Conservation (phyloP, 306 rosid genomes). For the Inga oerstediana region DNA sequence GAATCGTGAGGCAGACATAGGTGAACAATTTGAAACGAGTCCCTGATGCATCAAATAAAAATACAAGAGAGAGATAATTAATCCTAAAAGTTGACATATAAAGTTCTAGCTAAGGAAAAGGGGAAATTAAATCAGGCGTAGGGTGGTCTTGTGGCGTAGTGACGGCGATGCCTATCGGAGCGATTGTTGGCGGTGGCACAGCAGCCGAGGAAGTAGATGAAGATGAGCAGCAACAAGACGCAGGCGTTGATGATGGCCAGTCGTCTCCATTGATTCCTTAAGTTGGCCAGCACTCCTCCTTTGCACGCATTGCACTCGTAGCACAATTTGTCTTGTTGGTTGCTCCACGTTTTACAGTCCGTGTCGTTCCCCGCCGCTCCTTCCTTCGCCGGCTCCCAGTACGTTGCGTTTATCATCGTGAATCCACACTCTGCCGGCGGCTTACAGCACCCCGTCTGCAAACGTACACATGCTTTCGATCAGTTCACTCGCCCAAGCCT, state of each 20-base stretch:
- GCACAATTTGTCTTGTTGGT: constrained; percentile 42
- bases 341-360: constrained; percentile 67
- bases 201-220: constrained; percentile 60
- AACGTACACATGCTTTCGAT: background rate
- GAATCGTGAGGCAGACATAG: no score
- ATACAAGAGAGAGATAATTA: background rate
- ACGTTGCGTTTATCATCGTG: constrained; percentile 54
- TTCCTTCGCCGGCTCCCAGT: constrained; percentile 53
- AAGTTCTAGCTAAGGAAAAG: no score
- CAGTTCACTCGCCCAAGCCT: no score
- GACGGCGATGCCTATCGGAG: constrained; percentile 2
- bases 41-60: background rate
- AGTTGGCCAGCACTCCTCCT: constrained; percentile 62
- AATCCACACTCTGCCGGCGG: constrained; percentile 73
- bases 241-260: constrained; percentile 56
- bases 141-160: background rate
- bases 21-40: no score
- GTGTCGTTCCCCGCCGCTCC: constrained; percentile 38
- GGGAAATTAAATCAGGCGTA: background rate
- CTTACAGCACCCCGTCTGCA: constrained; percentile 77
- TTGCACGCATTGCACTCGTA: constrained; percentile 78
- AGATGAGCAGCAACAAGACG: constrained; percentile 37
- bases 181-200: constrained; percentile 56
- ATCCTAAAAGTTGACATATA: background rate
- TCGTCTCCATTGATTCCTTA: constrained; percentile 58